Evolutionary conservation across 176 grass and related monocot species (phyloP), one percentile per base, ranked within the genome.

Genomic region (Metroxylon sagu): DNA sequence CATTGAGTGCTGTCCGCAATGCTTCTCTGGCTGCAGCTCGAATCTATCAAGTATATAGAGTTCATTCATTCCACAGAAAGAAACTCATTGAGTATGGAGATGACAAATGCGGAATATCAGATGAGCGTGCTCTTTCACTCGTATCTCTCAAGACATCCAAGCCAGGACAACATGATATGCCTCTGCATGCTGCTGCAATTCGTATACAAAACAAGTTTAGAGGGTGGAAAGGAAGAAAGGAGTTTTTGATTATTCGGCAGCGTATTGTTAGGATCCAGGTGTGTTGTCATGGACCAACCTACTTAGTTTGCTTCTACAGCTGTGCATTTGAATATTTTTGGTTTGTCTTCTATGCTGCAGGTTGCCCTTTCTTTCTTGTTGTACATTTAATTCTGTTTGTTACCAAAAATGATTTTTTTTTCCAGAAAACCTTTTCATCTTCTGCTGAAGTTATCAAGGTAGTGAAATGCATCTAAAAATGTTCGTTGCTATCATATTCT

Each of bases 261-360:
- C 81, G 83, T 65, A 89, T 99, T 69, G 85, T 99, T 29, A 93
- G 93, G 76, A 89, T 99, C 70, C 94, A 99, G 94, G 94, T 99
- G 76, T 59, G n/a, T 29, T 12, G 26, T 66, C 18, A 52, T 48
- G 70, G 60, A 68, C 14, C 49, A 2, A 54, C 59, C 28, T 39
- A 39, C 35, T 39, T 8, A 39, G 8, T 39, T 39, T 39, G 35
- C 35, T 39, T 39, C 7, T 39, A 39, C 7, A 39, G 12, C 35
- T 39, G 4, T 39, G 7, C 35, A 43, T 43, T 43, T 43, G 1
- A 0, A 10, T 7, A 2, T 43, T 43, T 43, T 43, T 43, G 35
- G 2, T 43, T 43, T 43, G 35, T 43, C 35, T 43, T 43, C 35
- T 43, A 14, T 43, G 35, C 35, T 43, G 8, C 35, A 43, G 12